These are phyloP conservation scores for Vitis labrusca DNA, from an alignment of 164 flowering plant genomes.

Conservation along the genomic window DNA sequence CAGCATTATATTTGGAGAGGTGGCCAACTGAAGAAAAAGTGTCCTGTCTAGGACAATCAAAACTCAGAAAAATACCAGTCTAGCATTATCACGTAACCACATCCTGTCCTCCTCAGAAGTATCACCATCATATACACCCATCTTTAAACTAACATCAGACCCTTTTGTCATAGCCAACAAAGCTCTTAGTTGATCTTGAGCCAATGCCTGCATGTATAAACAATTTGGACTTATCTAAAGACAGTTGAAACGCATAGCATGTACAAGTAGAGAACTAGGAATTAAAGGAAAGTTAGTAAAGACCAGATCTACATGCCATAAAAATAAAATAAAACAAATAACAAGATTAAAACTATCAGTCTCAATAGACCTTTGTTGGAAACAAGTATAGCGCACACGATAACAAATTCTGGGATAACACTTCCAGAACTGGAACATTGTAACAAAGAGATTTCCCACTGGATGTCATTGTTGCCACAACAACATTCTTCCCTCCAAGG, in stretches of 20 bases:
- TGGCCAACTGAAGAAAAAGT: slow-evolving; percentile 1
- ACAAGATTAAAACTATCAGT: neutral
- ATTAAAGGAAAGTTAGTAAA: neutral
- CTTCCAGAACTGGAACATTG: slow-evolving; percentile 89
- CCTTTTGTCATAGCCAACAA: slow-evolving; percentile 50
- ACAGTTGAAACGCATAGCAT: neutral
- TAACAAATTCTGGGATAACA: slow-evolving; percentile 46
- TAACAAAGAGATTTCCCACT: slow-evolving; percentile 99
- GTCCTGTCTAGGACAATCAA: slow-evolving; percentile 3
- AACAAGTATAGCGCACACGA: slow-evolving; percentile 87
- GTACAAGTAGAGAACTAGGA: slow-evolving; percentile 1
- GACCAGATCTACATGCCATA: neutral
- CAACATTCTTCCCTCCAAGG: slow-evolving; percentile 74
- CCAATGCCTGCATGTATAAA: slow-evolving; percentile 65
- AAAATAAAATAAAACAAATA: neutral
- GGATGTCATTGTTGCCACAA: slow-evolving; percentile 91
- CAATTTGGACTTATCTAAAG: slow-evolving; percentile 6
- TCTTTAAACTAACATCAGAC: slow-evolving; percentile 39
- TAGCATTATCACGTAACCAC: slow-evolving; percentile 74
- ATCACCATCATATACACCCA: slow-evolving; percentile 96
- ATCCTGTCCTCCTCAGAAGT: slow-evolving; percentile 66
- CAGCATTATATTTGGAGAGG: slow-evolving; percentile 11
- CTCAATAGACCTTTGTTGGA: slow-evolving; percentile 83
- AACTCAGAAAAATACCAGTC: slow-evolving; percentile 64
- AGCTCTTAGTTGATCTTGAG: slow-evolving; percentile 90